Percentiles rank a stretch among this genome's conserved stretches.
Evolutionary conservation across 1,139 yeast genomes (phyloP).

Genomic region (Scheffersomyces cryptocercus): DNA sequence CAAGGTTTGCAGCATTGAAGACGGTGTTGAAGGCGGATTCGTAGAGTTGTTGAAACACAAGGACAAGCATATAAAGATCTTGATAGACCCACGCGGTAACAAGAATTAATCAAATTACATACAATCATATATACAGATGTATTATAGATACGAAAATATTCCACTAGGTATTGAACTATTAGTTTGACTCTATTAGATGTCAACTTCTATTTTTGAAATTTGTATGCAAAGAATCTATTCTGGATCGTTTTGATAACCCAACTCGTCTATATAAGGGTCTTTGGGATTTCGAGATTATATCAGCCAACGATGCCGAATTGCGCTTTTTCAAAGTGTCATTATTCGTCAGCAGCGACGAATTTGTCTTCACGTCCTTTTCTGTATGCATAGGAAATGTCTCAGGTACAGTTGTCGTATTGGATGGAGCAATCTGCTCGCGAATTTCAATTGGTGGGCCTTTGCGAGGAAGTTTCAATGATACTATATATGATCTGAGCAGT

Average conservation of each 20-base stretch:
- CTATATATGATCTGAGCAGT: too few species aligned
- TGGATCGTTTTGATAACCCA: conserved; percentile 32
- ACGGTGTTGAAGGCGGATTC: conserved; percentile 48
- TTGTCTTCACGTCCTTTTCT: too few species aligned
- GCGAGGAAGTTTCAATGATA: too few species aligned
- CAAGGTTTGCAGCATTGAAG: conserved; percentile 37
- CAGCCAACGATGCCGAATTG: neutral
- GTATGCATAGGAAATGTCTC: too few species aligned
- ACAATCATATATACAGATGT: neutral
- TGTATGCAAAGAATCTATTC: conserved; percentile 34
- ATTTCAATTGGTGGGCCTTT: too few species aligned
- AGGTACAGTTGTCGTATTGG: too few species aligned
- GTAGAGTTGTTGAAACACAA: conserved; percentile 42
- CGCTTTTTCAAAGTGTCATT: too few species aligned
- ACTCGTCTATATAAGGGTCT: conserved; percentile 16
- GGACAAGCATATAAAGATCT: conserved; percentile 46
- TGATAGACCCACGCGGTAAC: conserved; percentile 33
- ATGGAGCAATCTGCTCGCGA: too few species aligned
- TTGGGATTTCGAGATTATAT: neutral
- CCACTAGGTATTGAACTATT: conserved; percentile 1
- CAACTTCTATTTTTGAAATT: conserved; percentile 10
- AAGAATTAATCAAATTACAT: neutral
- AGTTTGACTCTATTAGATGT: neutral
- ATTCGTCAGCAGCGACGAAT: too few species aligned
- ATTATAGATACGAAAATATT: neutral